Percentiles rank a stretch among this genome's conserved stretches.
Evolutionary conservation across 2,329 filamentous ascomycete species (phyloP).

Genomic region (Xylaria multiplex): DNA sequence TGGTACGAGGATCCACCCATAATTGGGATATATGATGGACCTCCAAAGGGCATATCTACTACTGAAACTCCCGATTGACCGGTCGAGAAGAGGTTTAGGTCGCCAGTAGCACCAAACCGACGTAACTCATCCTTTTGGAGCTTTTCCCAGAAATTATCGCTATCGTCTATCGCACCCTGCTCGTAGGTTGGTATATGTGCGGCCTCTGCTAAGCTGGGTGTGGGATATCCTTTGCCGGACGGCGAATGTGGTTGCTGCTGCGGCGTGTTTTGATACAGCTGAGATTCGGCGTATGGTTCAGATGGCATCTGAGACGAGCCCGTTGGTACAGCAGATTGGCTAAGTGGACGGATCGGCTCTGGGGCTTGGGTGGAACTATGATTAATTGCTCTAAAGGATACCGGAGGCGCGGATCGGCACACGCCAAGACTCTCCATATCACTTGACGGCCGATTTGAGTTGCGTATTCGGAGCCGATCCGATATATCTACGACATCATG

Average conservation of each 20-base stretch:
- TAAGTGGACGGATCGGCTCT: constrained; percentile 33
- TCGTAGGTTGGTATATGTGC: constrained; percentile 34
- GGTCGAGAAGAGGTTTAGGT: constrained; percentile 45
- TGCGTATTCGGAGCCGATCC: constrained; percentile 47
- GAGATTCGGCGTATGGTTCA: constrained; percentile 39
- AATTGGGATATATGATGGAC: constrained; percentile 36
- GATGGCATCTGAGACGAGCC: constrained; percentile 30
- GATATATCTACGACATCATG: constrained; percentile 45
- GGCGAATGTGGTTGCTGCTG: constrained; percentile 23
- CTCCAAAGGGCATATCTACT: constrained; percentile 41
- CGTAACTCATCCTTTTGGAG: constrained; percentile 40
- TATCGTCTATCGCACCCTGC: constrained; percentile 25
- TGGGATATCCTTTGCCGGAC: constrained; percentile 35
- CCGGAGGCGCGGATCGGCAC: constrained; percentile 47
- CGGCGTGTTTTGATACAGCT: constrained; percentile 37
- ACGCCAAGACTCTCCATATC: constrained; percentile 41
- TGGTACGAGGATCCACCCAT: constrained; percentile 37
- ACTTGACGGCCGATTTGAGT: constrained; percentile 47
- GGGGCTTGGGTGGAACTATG: constrained; percentile 36
- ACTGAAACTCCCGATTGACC: constrained; percentile 40
- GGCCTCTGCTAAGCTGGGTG: constrained; percentile 32
- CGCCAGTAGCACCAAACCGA: constrained; percentile 43
- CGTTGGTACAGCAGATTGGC: constrained; percentile 7
- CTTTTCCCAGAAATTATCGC: constrained; percentile 38
- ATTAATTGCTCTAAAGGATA: constrained; percentile 56